A percentile compares a stretch with the other conserved stretches of the same genome.
Conservation (phyloP, 1,284 basidiomycete species). For the Erythrobasidium hasegawianum region DNA sequence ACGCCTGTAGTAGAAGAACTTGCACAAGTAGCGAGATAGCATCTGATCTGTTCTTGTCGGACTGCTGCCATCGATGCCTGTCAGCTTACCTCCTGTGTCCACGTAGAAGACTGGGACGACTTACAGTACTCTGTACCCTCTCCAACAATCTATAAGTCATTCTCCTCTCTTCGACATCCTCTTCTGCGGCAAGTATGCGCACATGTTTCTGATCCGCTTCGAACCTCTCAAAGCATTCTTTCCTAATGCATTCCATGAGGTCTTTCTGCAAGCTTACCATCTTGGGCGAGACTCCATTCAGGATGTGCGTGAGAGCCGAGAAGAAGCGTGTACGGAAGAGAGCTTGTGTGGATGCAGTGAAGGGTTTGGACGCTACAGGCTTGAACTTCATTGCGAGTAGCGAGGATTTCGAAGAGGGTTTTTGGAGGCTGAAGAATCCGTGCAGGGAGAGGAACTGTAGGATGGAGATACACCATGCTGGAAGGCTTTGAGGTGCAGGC, state of each 20-base stretch:
- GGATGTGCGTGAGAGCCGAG: slow-evolving; percentile 70
- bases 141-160: slow-evolving; percentile 55
- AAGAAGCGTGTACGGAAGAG: slow-evolving; percentile 68
- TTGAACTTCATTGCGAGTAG: slow-evolving; percentile 45
- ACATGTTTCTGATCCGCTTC: slow-evolving; percentile 70
- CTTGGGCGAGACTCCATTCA: slow-evolving; percentile 46
- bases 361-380: slow-evolving; percentile 63
- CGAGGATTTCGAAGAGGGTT: slow-evolving; percentile 64
- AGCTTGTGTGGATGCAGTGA: slow-evolving; percentile 67
- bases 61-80: not conserved
- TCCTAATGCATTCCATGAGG: not conserved
- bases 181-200: slow-evolving; percentile 58
- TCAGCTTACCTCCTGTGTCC: no score
- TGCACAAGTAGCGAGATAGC: slow-evolving; percentile 38
- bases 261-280: slow-evolving; percentile 3
- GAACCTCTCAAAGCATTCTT: slow-evolving; percentile 57
- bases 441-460: slow-evolving; percentile 79
- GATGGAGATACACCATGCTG: slow-evolving; percentile 59
- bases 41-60: slow-evolving; percentile 32
- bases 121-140: slow-evolving; percentile 39
- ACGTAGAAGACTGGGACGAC: no score
- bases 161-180: slow-evolving; percentile 55
- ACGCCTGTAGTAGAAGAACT: slow-evolving; percentile 63
- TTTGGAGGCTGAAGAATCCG: slow-evolving; percentile 70
- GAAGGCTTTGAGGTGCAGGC: not conserved